Evolutionary conservation across 192 early-diverging fungal species (phyloP).

Genomic region (Linnemannia schmuckeri): DNA sequence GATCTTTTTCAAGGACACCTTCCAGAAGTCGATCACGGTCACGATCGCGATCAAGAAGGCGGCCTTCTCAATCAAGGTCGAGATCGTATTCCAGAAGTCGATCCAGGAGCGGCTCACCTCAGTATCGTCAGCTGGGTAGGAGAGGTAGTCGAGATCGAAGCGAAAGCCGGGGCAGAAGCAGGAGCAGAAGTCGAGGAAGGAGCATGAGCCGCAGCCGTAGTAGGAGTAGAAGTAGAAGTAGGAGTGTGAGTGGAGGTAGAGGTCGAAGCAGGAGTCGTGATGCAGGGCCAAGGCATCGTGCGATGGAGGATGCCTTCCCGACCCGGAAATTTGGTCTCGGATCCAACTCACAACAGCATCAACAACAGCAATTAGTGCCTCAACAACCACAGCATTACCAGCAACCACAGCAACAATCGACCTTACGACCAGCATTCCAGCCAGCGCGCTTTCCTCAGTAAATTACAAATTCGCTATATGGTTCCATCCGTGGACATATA

Average conservation of each 20-base stretch:
- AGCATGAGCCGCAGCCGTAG: neutral
- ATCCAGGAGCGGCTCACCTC: conserved; percentile 12
- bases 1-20: conserved; percentile 16
- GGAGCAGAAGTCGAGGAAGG: neutral
- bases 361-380: neutral
- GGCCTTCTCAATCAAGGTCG: conserved; percentile 11
- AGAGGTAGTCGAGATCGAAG: neutral
- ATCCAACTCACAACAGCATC: neutral
- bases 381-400: conserved; percentile 20
- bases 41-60: conserved; percentile 5
- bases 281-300: conserved; percentile 7
- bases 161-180: conserved; percentile 11
- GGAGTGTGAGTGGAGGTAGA: neutral
- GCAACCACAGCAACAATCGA: conserved; percentile 4
- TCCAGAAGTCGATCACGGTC: conserved; percentile 28
- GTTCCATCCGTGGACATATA: neutral
- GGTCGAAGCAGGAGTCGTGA: conserved; percentile 8
- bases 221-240: neutral
- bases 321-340: conserved; percentile 21
- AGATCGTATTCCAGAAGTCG: conserved; percentile 12
- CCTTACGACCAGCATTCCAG: conserved; percentile 7
- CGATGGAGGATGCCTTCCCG: conserved; percentile 19
- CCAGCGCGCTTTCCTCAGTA: conserved; percentile 15
- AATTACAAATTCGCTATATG: too few species aligned
- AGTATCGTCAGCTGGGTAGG: neutral